These are phyloP conservation scores for Aspergillus latus DNA, from an alignment of 2,329 filamentous ascomycete species.

Conservation along the genomic window DNA sequence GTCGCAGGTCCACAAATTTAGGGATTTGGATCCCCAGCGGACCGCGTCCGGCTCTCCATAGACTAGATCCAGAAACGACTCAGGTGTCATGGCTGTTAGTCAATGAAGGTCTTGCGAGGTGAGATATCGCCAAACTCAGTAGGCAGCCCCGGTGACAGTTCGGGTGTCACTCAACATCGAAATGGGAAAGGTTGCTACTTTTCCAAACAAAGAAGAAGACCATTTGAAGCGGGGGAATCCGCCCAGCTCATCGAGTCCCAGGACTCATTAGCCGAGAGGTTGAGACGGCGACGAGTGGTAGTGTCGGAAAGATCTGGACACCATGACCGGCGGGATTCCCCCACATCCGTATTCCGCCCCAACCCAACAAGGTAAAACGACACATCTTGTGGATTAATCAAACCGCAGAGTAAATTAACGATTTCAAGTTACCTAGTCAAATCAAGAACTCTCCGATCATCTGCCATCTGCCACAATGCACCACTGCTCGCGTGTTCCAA, in stretches of 20 bases:
- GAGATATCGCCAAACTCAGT: not conserved
- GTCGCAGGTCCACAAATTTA: conserved; percentile 25
- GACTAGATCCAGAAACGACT: not conserved
- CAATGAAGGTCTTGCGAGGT: not conserved
- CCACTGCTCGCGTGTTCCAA: conserved; percentile 1
- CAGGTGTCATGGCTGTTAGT: not conserved
- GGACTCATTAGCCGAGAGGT: not conserved
- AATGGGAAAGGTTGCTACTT: not conserved
- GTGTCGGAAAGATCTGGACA: not conserved
- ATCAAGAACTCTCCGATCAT: conserved; percentile 1
- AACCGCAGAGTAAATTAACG: not conserved
- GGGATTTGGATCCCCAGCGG: not conserved
- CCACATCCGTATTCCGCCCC: not conserved
- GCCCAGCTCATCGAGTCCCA: not conserved
- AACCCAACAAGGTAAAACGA: not conserved
- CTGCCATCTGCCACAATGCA: conserved; percentile 4
- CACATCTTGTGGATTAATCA: not conserved
- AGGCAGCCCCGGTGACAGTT: not conserved
- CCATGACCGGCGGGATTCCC: conserved; percentile 15
- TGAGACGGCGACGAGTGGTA: not conserved
- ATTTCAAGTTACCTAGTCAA: not conserved
- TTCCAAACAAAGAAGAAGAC: not conserved
- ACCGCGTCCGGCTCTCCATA: not conserved
- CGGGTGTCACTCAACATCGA: not conserved
- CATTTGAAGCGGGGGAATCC: not conserved